Evolutionary conservation across 2,329 filamentous ascomycete species (phyloP).

Genomic region (Colletotrichum liaoningense): DNA sequence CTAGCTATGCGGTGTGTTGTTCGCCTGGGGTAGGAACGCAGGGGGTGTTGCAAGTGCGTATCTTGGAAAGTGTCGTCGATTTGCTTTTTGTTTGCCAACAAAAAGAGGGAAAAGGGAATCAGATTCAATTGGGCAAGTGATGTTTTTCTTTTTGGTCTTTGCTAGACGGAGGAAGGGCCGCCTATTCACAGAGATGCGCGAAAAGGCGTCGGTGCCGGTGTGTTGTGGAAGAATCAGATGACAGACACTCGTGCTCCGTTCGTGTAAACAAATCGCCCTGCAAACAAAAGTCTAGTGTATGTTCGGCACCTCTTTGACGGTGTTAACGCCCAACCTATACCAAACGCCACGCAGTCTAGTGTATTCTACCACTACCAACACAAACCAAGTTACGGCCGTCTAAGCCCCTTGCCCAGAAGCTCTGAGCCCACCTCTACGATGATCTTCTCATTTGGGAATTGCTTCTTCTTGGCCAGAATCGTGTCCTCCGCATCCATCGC

Average conservation of each 20-base stretch:
- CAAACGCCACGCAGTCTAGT: conserved; percentile 25
- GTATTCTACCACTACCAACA: not conserved
- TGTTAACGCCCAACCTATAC: conserved; percentile 3
- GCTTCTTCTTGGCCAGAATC: conserved; percentile 67
- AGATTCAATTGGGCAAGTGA: not conserved
- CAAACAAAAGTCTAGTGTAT: conserved; percentile 18
- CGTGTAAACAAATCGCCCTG: conserved; percentile 10
- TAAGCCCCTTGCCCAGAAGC: conserved; percentile 62
- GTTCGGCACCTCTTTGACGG: conserved; percentile 4
- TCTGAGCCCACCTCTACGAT: conserved; percentile 65
- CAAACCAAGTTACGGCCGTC: conserved; percentile 40
- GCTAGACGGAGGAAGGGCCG: not conserved
- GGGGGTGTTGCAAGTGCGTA: conserved; percentile 1
- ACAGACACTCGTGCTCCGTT: not conserved
- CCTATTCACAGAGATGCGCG: no score
- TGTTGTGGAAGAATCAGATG: not conserved
- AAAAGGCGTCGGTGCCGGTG: not conserved
- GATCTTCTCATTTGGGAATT: conserved; percentile 68
- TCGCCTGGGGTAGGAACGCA: not conserved
- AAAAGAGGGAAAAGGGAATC: not conserved
- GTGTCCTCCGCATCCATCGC: conserved; percentile 80
- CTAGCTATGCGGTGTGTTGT: conserved; percentile 21
- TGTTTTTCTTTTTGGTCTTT: not conserved
- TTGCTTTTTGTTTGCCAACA: not conserved
- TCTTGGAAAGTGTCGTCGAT: not conserved